Conservation (phyloP, 1,284 basidiomycete genomes). For the Hymenochaete sp. region DNA sequence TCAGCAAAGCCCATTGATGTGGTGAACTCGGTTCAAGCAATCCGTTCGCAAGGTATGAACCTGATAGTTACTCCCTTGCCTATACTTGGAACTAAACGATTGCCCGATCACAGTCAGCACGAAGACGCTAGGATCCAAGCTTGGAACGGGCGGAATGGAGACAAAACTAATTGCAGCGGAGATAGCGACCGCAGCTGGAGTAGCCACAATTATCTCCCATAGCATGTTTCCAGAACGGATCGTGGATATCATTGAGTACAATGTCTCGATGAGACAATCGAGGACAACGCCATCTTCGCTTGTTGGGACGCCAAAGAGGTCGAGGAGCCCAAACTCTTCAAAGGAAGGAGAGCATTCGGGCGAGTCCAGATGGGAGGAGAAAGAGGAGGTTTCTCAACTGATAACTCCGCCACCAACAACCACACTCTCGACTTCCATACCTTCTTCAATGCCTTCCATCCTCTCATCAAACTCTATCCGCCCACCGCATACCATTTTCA, state of each 20-base stretch:
- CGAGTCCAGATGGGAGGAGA: too few species aligned
- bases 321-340: too few species aligned
- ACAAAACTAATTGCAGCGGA: conserved; percentile 98
- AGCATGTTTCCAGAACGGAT: conserved; percentile 77
- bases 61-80: too few species aligned
- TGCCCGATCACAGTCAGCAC: conserved; percentile 76
- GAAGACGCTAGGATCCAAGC: conserved; percentile 80
- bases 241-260: conserved; percentile 74
- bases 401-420: conserved; percentile 28
- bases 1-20: conserved; percentile 73
- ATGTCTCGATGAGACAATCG: conserved; percentile 29
- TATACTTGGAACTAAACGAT: too few species aligned
- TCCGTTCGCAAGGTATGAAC: conserved; percentile 67
- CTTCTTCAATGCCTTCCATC: conserved; percentile 7
- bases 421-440: conserved; percentile 1
- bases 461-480: conserved; percentile 23
- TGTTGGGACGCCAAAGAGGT: too few species aligned
- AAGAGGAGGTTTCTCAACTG: conserved; percentile 29
- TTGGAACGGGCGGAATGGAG: conserved; percentile 99
- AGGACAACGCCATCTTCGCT: conserved; percentile 30
- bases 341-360: too few species aligned
- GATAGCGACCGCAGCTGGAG: conserved; percentile 91
- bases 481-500: conserved; percentile 86
- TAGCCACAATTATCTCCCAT: conserved; percentile 87
- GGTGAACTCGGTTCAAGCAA: conserved; percentile 76